Evolutionary conservation across 306 rosid genomes (phyloP), one percentile per base, ranked within the genome.

Genomic region (Mimosa pudica): DNA sequence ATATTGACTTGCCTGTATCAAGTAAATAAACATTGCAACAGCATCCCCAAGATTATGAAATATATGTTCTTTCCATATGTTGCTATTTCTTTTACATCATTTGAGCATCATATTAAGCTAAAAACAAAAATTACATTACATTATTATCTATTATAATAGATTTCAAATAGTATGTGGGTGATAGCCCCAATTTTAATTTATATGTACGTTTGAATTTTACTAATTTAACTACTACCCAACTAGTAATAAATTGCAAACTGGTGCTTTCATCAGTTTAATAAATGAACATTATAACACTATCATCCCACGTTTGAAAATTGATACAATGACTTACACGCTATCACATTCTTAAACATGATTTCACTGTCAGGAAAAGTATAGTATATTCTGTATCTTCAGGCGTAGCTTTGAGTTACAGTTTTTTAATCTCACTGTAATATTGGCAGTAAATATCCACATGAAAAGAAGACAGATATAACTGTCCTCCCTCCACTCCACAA

Each of bases 351-450:
- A 36, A 54, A 54, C 0, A n/a, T 44, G 18, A 78, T 45, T 68
- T 30, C 70, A 58, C 16, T 68, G 44, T 62, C 65, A n/a, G 46
- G 48, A 44, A 68, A 68, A 45, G 44, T 70, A 20, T 8, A 49
- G 47, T 55, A 35, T 55, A 61, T 71, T 17, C 55, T 62, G 69
- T 17, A 48, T n/a, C 45, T 60, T n/a, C 58, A 80, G 48, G 58
- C 69, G 6, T 11, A 13, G 24, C 7, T 48, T 63, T 72, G 45
- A 54, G 64, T 80, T 10, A 18, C 2, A 52, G 48, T 24, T 18
- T 16, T 72, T 72, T 73, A 74, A 10, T 42, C 13, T 80, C 69
- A 66, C 75, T 7, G 42, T 74, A 74, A 32, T n/a, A 69, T 33
- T n/a, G 5, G 70, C 61, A 32, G 7, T 64, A n/a, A 49, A 33